These are phyloP conservation scores for Cryphonectria nitschkei DNA, from an alignment of 2,329 filamentous ascomycete genomes.

Conservation along the genomic window DNA sequence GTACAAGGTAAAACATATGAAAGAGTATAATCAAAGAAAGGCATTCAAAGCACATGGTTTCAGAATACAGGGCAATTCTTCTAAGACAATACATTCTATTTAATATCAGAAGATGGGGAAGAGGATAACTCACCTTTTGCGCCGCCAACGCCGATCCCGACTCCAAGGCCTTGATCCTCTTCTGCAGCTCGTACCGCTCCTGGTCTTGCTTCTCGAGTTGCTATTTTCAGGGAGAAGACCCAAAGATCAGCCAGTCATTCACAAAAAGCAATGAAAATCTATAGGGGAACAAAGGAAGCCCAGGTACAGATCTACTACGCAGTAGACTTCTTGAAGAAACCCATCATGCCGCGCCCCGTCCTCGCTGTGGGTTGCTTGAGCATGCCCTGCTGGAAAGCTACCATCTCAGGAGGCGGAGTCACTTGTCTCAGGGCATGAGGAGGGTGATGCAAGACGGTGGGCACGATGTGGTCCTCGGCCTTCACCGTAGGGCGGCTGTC, in stretches of 20 bases:
- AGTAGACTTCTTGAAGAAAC: slow-evolving; percentile 21
- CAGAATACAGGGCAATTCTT: slow-evolving; percentile 9
- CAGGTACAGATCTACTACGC: slow-evolving; percentile 7
- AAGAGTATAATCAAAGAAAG: background rate
- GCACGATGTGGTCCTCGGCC: background rate
- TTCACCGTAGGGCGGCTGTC: background rate
- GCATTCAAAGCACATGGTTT: background rate
- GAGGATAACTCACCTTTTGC: slow-evolving; percentile 54
- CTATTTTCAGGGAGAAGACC: slow-evolving; percentile 39
- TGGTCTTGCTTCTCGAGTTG: slow-evolving; percentile 63
- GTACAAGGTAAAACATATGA: background rate
- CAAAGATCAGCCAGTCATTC: slow-evolving; percentile 31
- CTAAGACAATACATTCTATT: slow-evolving; percentile 14
- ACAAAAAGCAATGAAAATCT: background rate
- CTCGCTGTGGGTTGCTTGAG: background rate
- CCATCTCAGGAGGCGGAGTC: slow-evolving; percentile 22
- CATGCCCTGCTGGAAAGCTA: background rate
- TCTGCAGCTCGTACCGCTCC: slow-evolving; percentile 59
- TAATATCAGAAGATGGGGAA: slow-evolving; percentile 19
- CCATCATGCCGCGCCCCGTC: slow-evolving; percentile 16
- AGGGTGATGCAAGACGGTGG: background rate
- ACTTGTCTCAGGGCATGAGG: slow-evolving; percentile 27
- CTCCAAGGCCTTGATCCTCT: slow-evolving; percentile 56
- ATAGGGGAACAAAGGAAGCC: background rate
- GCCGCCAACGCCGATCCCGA: slow-evolving; percentile 52